These are phyloP conservation scores for Leishmania lainsoni DNA, from an alignment of 208 protist genomes.

Conservation along the genomic window DNA sequence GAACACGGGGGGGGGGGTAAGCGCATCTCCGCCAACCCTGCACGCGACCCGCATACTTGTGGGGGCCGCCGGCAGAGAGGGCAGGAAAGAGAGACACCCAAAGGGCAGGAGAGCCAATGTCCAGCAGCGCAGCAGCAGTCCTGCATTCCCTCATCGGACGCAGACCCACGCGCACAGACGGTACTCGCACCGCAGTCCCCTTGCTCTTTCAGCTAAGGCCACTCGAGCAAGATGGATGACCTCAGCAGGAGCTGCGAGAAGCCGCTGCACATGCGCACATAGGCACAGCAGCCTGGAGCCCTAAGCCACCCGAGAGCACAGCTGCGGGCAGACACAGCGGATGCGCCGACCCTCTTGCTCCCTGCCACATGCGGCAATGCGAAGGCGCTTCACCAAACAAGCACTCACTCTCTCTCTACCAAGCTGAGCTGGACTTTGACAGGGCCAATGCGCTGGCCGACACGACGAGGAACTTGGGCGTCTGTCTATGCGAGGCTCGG, in stretches of 20 bases:
- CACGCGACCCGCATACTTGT: background rate
- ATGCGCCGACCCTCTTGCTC: too few relatives aligned
- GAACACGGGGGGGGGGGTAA: background rate
- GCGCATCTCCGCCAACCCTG: background rate
- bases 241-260: background rate
- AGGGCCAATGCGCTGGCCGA: too few relatives aligned
- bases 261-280: background rate
- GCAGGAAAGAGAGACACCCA: background rate
- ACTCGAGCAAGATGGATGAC: background rate
- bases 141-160: background rate
- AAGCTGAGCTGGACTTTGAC: too few relatives aligned
- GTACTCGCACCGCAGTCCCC: background rate
- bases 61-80: background rate
- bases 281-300: background rate
- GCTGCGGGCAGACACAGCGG: too few relatives aligned
- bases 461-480: too few relatives aligned
- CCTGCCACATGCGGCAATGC: too few relatives aligned
- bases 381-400: too few relatives aligned
- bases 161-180: background rate
- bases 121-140: background rate
- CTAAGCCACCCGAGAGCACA: background rate
- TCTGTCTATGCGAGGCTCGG: too few relatives aligned
- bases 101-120: background rate
- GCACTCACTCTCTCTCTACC: too few relatives aligned
- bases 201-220: too few relatives aligned